phyloP scores from a whole-genome alignment of 2,329 filamentous ascomycete genomes.

The Lanzia echinophila region DNA sequence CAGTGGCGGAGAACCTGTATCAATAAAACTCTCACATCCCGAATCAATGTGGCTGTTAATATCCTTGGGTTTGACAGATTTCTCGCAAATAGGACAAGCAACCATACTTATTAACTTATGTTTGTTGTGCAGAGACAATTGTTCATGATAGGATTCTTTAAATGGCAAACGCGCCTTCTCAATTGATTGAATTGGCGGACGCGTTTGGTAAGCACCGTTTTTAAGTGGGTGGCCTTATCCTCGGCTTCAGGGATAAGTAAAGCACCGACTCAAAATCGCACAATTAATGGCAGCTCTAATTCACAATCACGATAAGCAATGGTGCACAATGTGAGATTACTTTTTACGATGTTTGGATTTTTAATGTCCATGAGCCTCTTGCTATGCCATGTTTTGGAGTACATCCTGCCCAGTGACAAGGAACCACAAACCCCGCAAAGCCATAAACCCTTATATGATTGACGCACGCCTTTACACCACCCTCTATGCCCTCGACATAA shows the following conservation, averaged over 20 bases:
- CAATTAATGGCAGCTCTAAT: no score
- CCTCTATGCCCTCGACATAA: conserved; percentile 83
- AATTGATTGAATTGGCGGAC: neutral
- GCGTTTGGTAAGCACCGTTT: neutral
- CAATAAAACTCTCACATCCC: conserved; percentile 61
- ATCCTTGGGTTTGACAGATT: conserved; percentile 60
- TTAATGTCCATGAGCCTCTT: conserved; percentile 29
- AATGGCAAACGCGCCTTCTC: neutral
- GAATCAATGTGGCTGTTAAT: conserved; percentile 94
- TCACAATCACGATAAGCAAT: neutral
- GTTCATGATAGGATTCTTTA: neutral
- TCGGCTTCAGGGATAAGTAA: neutral
- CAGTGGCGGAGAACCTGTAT: conserved; percentile 38
- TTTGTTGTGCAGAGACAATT: neutral
- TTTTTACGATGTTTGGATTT: conserved; percentile 13
- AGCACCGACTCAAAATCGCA: no score
- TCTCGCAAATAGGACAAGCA: conserved; percentile 75
- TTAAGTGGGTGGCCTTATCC: neutral
- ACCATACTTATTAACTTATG: conserved; percentile 39
- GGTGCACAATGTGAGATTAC: conserved; percentile 1
- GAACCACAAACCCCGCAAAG: conserved; percentile 28
- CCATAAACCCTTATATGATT: conserved; percentile 27
- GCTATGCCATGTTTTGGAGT: conserved; percentile 30
- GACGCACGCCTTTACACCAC: conserved; percentile 24
- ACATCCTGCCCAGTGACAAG: conserved; percentile 29